Base-by-base conservation (phyloP, 768 basidiomycete species). In the Serendipita indica region DNA sequence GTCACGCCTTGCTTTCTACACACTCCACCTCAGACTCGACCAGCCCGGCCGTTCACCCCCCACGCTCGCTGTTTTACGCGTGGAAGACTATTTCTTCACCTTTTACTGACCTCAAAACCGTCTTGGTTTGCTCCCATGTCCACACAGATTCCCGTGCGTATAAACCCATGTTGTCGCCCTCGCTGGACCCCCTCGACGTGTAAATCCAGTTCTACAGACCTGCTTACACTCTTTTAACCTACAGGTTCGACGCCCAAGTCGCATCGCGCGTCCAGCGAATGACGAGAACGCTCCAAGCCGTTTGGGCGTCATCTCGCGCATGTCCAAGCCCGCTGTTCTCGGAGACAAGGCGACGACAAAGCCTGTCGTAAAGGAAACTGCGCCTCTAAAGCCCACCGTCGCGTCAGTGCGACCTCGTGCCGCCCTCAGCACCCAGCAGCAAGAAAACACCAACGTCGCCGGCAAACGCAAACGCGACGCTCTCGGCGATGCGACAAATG, bases 401-500 rank as follows among this genome's bases (percentile, higher is more conserved):
- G 35, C 35, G n/a, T 5, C 49, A 10, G 12, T 33, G 32, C 20
- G 49, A 16, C n/a, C 49, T 28, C 22, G 25, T n/a, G n/a, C 49
- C 4, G 49, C 16, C 7, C 32, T 54, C 22, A 25, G 5, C 41
- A 16, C 10, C 12, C 49, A 54, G n/a, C 49, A 54, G 32, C 35
- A n/a, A 10, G 49, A 27, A 30, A 54, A 54, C 22, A 54, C 22
- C 22, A 54, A 54, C 30, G 72, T 73, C 2, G 76, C 76, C 45
- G 79, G 77, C 33, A 86, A 86, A 67, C 78, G 86, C 58, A 89
- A 88, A 68, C 82, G 87, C 18, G 82, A 82, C 52, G 85, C 81
- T 0, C 73, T 89, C 39, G 78, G 79, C 14, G 88, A 89, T 66
- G 83, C 89, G 41, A 79, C 80, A 5, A 70, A 69, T 62, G 62